Evolutionary conservation across 1,284 basidiomycete genomes (phyloP).

Genomic region (Trametes hirsuta): DNA sequence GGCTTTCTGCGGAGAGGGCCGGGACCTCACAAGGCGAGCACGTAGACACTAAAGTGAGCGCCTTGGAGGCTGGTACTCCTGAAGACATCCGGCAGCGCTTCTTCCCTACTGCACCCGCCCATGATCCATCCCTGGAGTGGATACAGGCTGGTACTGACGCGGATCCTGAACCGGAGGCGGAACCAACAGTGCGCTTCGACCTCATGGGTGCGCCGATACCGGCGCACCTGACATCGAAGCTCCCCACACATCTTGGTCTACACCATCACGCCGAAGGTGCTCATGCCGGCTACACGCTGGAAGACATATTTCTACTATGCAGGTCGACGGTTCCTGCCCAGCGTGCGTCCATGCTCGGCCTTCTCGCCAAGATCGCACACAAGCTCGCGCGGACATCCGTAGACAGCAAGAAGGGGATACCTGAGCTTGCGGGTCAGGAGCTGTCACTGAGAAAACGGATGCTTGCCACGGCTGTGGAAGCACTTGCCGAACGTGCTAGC

Average conservation of each 20-base stretch:
- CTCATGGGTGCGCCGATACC: constrained; percentile 72
- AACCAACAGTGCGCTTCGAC: constrained; percentile 66
- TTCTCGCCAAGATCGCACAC: constrained; percentile 65
- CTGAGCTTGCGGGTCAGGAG: constrained; percentile 50
- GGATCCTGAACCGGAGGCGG: constrained; percentile 25
- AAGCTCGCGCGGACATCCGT: constrained; percentile 40
- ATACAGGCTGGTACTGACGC: constrained; percentile 47
- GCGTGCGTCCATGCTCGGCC: constrained; percentile 79
- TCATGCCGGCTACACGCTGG: constrained; percentile 86
- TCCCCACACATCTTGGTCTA: constrained; percentile 85
- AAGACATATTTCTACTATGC: constrained; percentile 84
- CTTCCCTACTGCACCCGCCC: constrained; percentile 74
- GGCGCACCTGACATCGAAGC: constrained; percentile 45
- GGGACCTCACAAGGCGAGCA: background rate
- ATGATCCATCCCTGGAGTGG: constrained; percentile 81
- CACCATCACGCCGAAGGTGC: constrained; percentile 88
- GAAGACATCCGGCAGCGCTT: constrained; percentile 84
- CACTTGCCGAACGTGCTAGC: constrained; percentile 66
- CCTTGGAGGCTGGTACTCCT: constrained; percentile 73
- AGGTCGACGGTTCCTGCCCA: constrained; percentile 86
- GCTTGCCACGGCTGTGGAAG: constrained; percentile 66
- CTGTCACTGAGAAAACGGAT: constrained; percentile 56
- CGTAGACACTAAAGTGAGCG: constrained; percentile 19
- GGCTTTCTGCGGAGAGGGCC: background rate
- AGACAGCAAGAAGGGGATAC: constrained; percentile 31